Percentiles rank a stretch among this genome's conserved stretches.
Conservation (phyloP, 768 basidiomycete genomes). For the Lactarius quietus region DNA sequence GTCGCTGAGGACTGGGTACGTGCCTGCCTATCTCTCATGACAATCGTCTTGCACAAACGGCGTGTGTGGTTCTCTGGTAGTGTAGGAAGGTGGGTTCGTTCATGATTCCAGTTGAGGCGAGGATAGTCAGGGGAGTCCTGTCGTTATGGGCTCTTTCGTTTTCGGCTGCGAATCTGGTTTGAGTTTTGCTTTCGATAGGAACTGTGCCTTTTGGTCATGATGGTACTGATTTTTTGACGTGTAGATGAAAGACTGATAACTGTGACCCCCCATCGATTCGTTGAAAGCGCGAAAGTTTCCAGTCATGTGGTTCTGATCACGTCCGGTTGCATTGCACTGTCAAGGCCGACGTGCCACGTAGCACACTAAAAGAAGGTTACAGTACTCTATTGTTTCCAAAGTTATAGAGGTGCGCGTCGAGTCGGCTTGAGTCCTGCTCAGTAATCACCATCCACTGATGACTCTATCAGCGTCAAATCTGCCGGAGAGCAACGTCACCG, state of each 20-base stretch:
- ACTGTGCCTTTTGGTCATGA: no score
- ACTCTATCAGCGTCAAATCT: neutral
- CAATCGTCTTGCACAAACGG: slow-evolving; percentile 64
- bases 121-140: neutral
- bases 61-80: no score
- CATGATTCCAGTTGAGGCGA: neutral
- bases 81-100: slow-evolving; percentile 19
- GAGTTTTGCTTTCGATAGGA: neutral
- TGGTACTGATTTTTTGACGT: no score
- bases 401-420: neutral
- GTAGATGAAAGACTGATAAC: no score
- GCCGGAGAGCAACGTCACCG: neutral
- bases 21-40: slow-evolving; percentile 53
- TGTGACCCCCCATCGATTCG: neutral
- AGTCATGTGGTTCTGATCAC: neutral
- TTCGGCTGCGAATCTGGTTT: neutral
- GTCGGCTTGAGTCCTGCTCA: neutral
- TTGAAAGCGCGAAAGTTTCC: neutral
- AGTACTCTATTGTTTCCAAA: neutral
- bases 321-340: neutral
- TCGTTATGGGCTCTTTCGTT: no score
- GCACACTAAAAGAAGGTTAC: no score
- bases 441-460: neutral
- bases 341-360: neutral
- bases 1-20: slow-evolving; percentile 50